A percentile compares a stretch with the other conserved stretches of the same genome.
These are phyloP conservation scores for Porcisia deanei DNA, from an alignment of 208 protist species.

Conservation along the genomic window DNA sequence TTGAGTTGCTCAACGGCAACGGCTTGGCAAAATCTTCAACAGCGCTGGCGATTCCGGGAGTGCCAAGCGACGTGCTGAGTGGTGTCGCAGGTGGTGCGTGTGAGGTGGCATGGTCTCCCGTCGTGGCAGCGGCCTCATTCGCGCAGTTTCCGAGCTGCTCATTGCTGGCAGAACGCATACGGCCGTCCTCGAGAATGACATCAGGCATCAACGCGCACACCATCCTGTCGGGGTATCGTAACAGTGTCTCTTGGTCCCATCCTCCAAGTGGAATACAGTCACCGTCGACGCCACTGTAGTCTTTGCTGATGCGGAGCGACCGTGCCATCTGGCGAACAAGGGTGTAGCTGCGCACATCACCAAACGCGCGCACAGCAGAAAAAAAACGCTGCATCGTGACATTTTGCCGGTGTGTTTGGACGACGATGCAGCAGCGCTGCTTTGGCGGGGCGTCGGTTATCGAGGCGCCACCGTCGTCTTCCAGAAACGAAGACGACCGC, in stretches of 20 bases:
- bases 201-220: conserved; percentile 45
- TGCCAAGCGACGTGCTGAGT: not conserved
- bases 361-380: conserved; percentile 42
- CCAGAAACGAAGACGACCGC: not conserved
- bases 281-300: conserved; percentile 32
- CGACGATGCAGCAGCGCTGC: conserved; percentile 56
- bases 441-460: not conserved
- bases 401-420: conserved; percentile 82
- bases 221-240: conserved; percentile 26
- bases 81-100: not conserved
- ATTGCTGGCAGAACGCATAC: conserved; percentile 18
- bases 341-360: conserved; percentile 42
- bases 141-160: not conserved
- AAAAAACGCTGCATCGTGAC: conserved; percentile 84
- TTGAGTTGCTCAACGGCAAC: conserved; percentile 13
- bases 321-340: conserved; percentile 32
- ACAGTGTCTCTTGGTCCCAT: conserved; percentile 22
- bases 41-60: not conserved
- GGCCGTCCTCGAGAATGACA: conserved; percentile 45
- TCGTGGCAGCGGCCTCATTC: not conserved
- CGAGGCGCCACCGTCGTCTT: not conserved
- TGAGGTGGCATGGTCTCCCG: not conserved
- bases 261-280: conserved; percentile 33
- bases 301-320: conserved; percentile 33
- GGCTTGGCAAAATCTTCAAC: conserved; percentile 2